A percentile compares a stretch with the other conserved stretches of the same genome.
phyloP scores from a whole-genome alignment of 2,329 filamentous ascomycete genomes.

The Colletotrichum lentis region DNA sequence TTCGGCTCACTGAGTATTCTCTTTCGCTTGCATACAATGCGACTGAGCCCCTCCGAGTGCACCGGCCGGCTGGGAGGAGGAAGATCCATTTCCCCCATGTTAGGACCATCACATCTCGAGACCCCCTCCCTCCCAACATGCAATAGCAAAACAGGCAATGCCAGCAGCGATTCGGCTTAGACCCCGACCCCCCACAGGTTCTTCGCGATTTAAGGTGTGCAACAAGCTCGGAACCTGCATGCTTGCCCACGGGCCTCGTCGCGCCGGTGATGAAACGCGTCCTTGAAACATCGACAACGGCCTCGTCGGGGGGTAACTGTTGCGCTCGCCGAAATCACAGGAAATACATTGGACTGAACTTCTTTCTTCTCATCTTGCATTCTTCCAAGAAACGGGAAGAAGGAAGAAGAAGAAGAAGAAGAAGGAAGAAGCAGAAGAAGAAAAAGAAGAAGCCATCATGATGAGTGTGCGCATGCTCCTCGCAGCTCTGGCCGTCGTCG shows the following conservation, averaged over 20 bases:
- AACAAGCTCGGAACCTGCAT: slow-evolving; percentile 19
- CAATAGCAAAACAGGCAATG: too few species aligned
- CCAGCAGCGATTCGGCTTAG: background rate
- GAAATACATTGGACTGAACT: background rate
- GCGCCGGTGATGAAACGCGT: slow-evolving; percentile 33
- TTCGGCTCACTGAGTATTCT: too few species aligned
- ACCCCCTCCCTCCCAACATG: background rate
- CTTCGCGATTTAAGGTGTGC: slow-evolving; percentile 2
- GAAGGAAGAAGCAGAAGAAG: too few species aligned
- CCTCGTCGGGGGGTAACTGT: background rate
- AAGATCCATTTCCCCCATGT: too few species aligned
- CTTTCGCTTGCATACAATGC: too few species aligned
- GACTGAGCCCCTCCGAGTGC: too few species aligned
- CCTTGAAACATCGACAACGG: slow-evolving; percentile 32
- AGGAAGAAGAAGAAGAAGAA: too few species aligned
- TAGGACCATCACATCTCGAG: too few species aligned
- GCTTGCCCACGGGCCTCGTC: slow-evolving; percentile 14
- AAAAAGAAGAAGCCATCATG: background rate
- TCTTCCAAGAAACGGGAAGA: background rate
- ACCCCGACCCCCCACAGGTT: background rate
- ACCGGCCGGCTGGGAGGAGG: too few species aligned
- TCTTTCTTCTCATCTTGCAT: background rate
- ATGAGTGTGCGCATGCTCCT: slow-evolving; percentile 25
- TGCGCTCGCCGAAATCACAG: background rate
- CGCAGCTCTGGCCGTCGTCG: slow-evolving; percentile 2